Percentiles rank a stretch among this genome's conserved stretches.
These are phyloP conservation scores for Euphorbia neoarborescens DNA, from an alignment of 441 rosid genomes.

Conservation along the genomic window DNA sequence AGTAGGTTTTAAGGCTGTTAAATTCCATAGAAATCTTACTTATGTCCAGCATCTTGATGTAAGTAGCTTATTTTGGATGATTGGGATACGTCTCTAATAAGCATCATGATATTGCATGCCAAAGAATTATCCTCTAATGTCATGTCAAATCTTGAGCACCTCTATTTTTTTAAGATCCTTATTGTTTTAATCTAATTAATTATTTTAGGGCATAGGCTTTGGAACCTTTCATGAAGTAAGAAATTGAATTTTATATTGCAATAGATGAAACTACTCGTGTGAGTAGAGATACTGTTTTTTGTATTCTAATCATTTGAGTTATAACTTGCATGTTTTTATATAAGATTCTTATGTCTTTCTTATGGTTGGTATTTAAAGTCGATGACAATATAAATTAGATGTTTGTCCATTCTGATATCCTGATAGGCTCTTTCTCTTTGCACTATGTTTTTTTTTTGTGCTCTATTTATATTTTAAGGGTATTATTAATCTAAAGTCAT, in stretches of 20 bases:
- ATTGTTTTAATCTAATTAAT: constrained; percentile 18
- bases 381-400: not conserved
- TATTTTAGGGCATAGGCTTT: constrained; percentile 50
- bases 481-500: not conserved
- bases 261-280: constrained; percentile 98
- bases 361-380: not conserved
- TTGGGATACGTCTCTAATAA: not conserved
- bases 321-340: not conserved
- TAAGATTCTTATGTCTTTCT: not conserved
- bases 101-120: not conserved
- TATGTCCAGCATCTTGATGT: constrained; percentile 96
- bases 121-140: not conserved
- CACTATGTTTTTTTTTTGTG: not conserved
- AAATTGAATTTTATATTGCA: constrained; percentile 87
- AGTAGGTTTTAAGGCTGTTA: constrained; percentile 78
- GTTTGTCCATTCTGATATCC: not conserved
- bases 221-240: constrained; percentile 85
- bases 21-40: constrained; percentile 97
- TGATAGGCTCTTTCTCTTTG: not conserved
- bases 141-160: not conserved
- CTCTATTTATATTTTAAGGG: not conserved
- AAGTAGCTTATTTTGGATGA: constrained; percentile 29
- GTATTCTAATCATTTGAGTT: constrained; percentile 5
- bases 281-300: constrained; percentile 29
- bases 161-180: not conserved